Evolutionary conservation across 805 yeast genomes (phyloP), one percentile per base, ranked within the genome.

Genomic region (Tetrapisispora taiwanensis): DNA sequence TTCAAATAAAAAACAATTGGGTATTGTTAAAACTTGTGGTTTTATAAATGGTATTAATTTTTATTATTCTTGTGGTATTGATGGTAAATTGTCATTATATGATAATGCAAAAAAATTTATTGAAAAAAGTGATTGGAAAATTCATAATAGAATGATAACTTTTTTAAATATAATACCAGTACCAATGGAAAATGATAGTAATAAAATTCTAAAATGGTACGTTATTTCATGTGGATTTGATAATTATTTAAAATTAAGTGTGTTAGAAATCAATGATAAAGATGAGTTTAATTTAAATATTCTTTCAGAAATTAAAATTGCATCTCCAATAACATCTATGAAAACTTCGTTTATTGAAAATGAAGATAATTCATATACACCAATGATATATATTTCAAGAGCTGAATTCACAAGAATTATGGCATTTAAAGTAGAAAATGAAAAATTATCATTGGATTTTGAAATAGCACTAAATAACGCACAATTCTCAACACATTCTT

Each of bases 391-490:
- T n/a, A 59, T 80, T 0, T 78, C 85, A 4, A 72, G 81, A 51
- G 55, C 70, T 27, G 87, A 83, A 27, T 72, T 75, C 32, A 78
- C 90, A 0, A 68, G 75, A 45, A 46, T 84, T 33, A 70, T 75
- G 2, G 69, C 76, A n/a, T 68, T 71, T 42, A 49, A 53, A 26
- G 28, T 39, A 5, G 18, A 46, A 28, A 39, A 44, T 22, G 30
- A 15, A 14, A 15, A 47, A 12, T 41, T 76, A 2, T 41, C 54
- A 1, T 73, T 71, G 45, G 26, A 67, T 3, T 66, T 66, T 41
- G 70, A 71, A 48, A 56, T 84, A 6, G 79, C 90, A 0, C 62
- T 83, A 39, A 83, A 81, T 58, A 88, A 79, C 56, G 81, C 92
- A 0, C 83, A 82, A 52, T 84, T 82, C 50, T 71, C 81, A 7